Base-by-base conservation (phyloP, 768 basidiomycete species). In the Boletus subcaerulescens region DNA sequence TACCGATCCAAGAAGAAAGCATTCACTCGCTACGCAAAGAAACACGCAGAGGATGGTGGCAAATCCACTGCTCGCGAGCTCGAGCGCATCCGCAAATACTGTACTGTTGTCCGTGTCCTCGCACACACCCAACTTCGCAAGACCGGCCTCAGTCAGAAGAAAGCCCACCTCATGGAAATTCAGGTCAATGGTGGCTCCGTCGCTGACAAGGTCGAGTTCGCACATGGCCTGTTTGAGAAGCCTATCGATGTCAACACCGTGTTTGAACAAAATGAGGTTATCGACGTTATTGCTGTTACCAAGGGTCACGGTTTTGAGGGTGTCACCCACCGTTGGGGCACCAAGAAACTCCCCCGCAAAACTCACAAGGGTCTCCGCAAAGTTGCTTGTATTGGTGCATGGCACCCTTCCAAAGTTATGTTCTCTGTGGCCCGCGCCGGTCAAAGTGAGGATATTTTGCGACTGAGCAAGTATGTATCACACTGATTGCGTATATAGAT, bases 1-100 rank as follows among this genome's bases (percentile, higher is more conserved):
- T 98, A 98, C 83, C 88, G 92, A 65, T 96, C 93, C 47, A 99
- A 99, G 91, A 98, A 98, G 86, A 99, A 99, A 87, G 97, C 97
- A 39, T 99, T 98, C 86, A 99, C 97, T 69, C 93, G 93, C 72
- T 99, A 99, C 76, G 95, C 97, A 73, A 97, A 97, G 87, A 98
- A 96, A 80, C 89, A 96, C 74, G 90, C 95, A 55, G 96, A 98
- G 74, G 90, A 94, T 69, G 83, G 84, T 63, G 93, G 93, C 72
- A 93, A 93, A 76, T 91, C 91, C 50, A 84, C 92, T 66, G 80
- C 86, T 58, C 93, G 94, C 70, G 97, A 99, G 75, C 88, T 99
- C 66, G 96, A 98, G 81, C 93, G 97, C 66, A 98, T 99, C 71
- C 91, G 93, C 80, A 98, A 98, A 77, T 98, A 99, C 83, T 98